Percentiles rank a stretch among this genome's conserved stretches.
These are phyloP conservation scores for Boletus semigastroideus DNA, from an alignment of 1,284 basidiomycete genomes.

Conservation along the genomic window DNA sequence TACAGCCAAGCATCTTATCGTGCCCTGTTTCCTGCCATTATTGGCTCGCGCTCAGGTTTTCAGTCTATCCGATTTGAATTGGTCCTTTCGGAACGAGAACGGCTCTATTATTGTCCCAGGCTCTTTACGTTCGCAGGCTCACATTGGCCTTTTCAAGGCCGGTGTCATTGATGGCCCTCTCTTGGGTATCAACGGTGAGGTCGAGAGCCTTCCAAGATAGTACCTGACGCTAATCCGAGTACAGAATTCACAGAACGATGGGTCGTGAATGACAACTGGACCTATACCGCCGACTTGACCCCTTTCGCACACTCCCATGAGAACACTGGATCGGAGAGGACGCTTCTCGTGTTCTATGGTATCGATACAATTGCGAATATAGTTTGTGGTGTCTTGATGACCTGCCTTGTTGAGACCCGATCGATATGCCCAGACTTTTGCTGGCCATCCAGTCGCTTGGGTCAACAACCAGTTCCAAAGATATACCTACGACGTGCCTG, in stretches of 20 bases:
- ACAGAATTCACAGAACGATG: constrained; percentile 57
- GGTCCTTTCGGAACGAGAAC: constrained; percentile 17
- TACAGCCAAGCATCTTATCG: background rate
- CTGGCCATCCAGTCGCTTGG: constrained; percentile 52
- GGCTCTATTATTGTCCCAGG: constrained; percentile 17
- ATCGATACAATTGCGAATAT: constrained; percentile 61
- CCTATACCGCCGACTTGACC: constrained; percentile 54
- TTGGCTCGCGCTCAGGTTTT: background rate
- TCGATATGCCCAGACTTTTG: constrained; percentile 41
- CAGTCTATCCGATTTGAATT: constrained; percentile 4
- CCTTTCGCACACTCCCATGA: constrained; percentile 38
- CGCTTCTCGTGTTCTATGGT: constrained; percentile 58
- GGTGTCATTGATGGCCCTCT: constrained; percentile 13
- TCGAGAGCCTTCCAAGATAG: background rate
- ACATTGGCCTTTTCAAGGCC: constrained; percentile 20
- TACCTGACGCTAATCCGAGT: constrained; percentile 1
- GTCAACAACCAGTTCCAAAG: constrained; percentile 60
- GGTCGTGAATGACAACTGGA: constrained; percentile 62
- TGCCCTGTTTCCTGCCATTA: constrained; percentile 3
- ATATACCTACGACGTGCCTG: constrained; percentile 53
- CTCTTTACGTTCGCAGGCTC: constrained; percentile 16
- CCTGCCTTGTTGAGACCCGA: background rate
- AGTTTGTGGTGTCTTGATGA: constrained; percentile 18
- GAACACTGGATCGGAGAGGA: constrained; percentile 28
- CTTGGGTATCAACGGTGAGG: constrained; percentile 16